A percentile compares a stretch with the other conserved stretches of the same genome.
These are phyloP conservation scores for Salisapilia sapeloensis DNA, from an alignment of 352 stramenopile genomes.

Conservation along the genomic window DNA sequence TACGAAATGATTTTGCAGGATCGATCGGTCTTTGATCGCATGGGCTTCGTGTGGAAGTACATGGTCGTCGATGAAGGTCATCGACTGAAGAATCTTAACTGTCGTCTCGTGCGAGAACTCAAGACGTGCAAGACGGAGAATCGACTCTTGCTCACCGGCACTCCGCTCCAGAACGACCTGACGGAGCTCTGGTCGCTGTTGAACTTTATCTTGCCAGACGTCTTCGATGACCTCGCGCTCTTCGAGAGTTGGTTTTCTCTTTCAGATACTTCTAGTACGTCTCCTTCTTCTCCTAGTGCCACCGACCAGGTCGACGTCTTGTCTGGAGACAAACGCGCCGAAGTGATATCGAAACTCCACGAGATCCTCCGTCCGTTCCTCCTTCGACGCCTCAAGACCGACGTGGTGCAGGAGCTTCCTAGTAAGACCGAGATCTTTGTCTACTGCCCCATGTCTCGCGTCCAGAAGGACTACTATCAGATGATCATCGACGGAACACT, in stretches of 20 bases:
- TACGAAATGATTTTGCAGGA: constrained; percentile 80
- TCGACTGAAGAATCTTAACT: constrained; percentile 96
- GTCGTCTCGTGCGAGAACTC: constrained; percentile 87
- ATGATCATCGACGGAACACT: constrained; percentile 86
- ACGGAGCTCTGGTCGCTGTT: constrained; percentile 97
- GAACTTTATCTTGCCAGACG: constrained; percentile 94
- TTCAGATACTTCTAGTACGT: no score
- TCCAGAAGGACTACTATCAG: constrained; percentile 91
- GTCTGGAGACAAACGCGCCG: constrained; percentile 80
- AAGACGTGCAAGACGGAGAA: constrained; percentile 88
- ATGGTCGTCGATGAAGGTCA: constrained; percentile 97
- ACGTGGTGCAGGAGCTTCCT: constrained; percentile 88
- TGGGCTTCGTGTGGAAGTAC: constrained; percentile 84
- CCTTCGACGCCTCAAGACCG: constrained; percentile 89
- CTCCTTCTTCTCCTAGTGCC: constrained; percentile 85
- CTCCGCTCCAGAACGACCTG: constrained; percentile 96
- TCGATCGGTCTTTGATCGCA: constrained; percentile 26
- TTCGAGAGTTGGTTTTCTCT: constrained; percentile 99
- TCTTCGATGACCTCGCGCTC: constrained; percentile 96
- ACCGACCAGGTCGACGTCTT: constrained; percentile 77
- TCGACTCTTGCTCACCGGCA: constrained; percentile 90
- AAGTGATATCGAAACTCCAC: constrained; percentile 93
- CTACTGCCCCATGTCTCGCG: constrained; percentile 88
- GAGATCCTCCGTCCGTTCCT: constrained; percentile 95
- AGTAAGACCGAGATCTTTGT: constrained; percentile 97